Evolutionary conservation across 441 rosid species (phyloP), one percentile per base, ranked within the genome.

Genomic region (Biscutella laevigata): DNA sequence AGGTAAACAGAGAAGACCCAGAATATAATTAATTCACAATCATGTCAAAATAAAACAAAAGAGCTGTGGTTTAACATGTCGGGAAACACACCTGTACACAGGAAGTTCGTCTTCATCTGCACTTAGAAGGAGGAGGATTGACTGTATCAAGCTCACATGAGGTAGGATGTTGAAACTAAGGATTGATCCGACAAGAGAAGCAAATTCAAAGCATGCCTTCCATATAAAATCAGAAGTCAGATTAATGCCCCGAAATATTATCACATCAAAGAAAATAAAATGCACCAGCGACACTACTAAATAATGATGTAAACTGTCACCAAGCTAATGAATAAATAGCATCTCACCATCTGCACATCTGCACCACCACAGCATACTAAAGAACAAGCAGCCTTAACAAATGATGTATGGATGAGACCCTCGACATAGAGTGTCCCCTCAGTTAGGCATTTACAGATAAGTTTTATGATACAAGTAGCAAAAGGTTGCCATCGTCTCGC

Each of bases 131-230:
- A 75, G 68, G 59, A 79, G 67, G 66, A 94, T 78, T 61, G 99
- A 86, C 74, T 39, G 83, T 56, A 89, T 83, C 26, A 89, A 55
- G 54, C 71, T 74, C 79, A 81, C 84, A 61, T 75, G 74, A 59
- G 96, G 97, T 65, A 88, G 74, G 56, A 79, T 69, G 64, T 81
- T 83, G 71, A 66, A 72, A 69, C 72, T 77, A 57, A 78, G 62
- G 57, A 81, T 81, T 17, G 99, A 86, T 66, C 74, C 84, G 22
- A 76, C 64, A 57, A 84, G 72, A 45, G 91, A 72, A 54, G 84
- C 90, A 48, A 88, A 87, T 70, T 94, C 97, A 70, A 89, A 84
- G 76, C 95, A 86, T 45, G 96, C 99, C 99, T 94, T 73, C 74
- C 71, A 80, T 61, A 82, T 62, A 76, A 77, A 52, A 66, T 57